Base-by-base conservation (phyloP, 2,329 filamentous ascomycete species). In the Plenodomus tracheiphilus region DNA sequence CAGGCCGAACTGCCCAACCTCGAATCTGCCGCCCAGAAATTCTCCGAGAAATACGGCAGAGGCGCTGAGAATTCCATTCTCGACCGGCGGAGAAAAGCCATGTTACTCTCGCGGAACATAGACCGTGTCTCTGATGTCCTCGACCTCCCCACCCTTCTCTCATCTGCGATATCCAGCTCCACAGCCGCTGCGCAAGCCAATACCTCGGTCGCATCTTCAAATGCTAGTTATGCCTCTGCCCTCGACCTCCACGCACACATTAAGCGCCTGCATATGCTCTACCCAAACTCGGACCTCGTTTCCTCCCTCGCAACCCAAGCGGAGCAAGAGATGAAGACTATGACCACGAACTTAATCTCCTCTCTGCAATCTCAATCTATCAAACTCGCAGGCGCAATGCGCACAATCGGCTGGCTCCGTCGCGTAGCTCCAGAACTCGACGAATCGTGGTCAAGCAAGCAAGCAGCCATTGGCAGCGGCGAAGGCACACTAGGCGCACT, bases 241-340 rank as follows among this genome's bases (percentile, higher is more conserved):
- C 79, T 99, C 28, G 94, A 99, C 71, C 80, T 99, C 2, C 88
- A 96, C 67, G 87, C 89, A n/a, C 94, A 97, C 69, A 94, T 97
- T 67, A 89, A 90, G 60, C 85, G 94, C 7, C 79, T 99, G 5
- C 85, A 91, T 52, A 84, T 85, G 0, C 78, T 97, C 21, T 96
- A 97, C 68, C 88, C 92, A 0, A 79, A 86, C 43, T 96, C 91
- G 0, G 77, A 82, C 0, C 77, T 97, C 37, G 82, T 97, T 20
- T 79, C 79, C 16, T 86, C 87, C 19, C 86, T 97, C 17, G 80
- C 85, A 9, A 69, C 75, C 2, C 90, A 97, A 69, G 89, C 93
- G 9, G 91, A 96, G 61, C 85, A 85, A 44, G 89, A 91, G 32
- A 96, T 97, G 81, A 88, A 89, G 62, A 85, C 88, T 48, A 91